Evolutionary conservation across 768 basidiomycete species (phyloP).

Genomic region (Psilocybe sp.): DNA sequence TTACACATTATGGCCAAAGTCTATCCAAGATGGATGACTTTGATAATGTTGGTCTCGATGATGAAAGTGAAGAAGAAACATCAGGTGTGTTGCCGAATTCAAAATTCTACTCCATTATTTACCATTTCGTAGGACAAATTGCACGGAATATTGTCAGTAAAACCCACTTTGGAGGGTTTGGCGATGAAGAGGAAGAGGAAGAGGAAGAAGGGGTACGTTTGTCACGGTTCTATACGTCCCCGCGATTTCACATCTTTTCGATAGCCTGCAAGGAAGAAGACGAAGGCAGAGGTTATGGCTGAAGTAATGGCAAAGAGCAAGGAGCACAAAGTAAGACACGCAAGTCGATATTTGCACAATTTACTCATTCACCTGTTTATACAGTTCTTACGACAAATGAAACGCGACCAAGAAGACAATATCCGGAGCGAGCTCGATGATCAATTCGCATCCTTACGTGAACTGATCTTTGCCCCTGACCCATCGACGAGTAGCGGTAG

Average conservation of each 20-base stretch:
- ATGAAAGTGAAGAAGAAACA: conserved; percentile 50
- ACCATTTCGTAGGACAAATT: conserved; percentile 54
- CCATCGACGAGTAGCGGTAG: conserved; percentile 37
- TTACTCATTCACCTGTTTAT: background rate
- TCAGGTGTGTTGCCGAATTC: conserved; percentile 29
- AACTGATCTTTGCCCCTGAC: conserved; percentile 62
- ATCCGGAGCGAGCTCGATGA: conserved; percentile 86
- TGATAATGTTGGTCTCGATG: conserved; percentile 62
- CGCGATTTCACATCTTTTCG: conserved; percentile 3
- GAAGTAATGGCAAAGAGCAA: conserved; percentile 98
- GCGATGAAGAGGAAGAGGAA: conserved; percentile 59
- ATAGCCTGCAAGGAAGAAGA: conserved; percentile 82
- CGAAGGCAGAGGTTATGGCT: conserved; percentile 95
- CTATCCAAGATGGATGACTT: conserved; percentile 84
- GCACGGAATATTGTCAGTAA: conserved; percentile 62
- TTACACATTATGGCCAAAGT: conserved; percentile 91
- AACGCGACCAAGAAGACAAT: conserved; percentile 81
- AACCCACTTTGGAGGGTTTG: conserved; percentile 87
- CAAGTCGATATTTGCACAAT: no score
- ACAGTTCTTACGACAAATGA: conserved; percentile 84
- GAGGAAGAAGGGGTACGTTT: conserved; percentile 45
- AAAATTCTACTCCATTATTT: background rate
- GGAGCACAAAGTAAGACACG: conserved; percentile 72
- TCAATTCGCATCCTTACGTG: conserved; percentile 78
- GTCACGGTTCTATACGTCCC: background rate